Percentiles rank a stretch among this genome's conserved stretches.
phyloP scores from a whole-genome alignment of 345 rosid species.

The Moringa oleifera region DNA sequence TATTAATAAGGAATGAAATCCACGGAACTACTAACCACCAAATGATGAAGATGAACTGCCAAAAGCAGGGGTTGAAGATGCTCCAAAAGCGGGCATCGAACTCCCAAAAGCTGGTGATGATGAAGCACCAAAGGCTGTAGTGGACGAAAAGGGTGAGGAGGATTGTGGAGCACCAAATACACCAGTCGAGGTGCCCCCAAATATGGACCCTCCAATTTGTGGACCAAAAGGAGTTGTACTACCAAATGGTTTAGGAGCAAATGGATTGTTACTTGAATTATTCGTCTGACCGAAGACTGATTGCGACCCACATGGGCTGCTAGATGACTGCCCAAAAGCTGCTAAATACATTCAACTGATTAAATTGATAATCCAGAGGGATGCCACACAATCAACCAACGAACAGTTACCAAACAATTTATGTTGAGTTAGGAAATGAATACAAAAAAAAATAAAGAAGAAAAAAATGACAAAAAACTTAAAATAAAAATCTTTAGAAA shows the following conservation, averaged over 20 bases:
- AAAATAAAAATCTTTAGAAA: not conserved
- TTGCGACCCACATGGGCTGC: slow-evolving; percentile 66
- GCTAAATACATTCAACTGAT: slow-evolving; percentile 18
- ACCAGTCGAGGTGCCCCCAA: slow-evolving; percentile 90
- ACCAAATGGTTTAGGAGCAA: slow-evolving; percentile 70
- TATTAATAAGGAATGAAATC: not conserved
- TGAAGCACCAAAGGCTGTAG: slow-evolving; percentile 66
- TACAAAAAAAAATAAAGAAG: not conserved
- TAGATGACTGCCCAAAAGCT: slow-evolving; percentile 83
- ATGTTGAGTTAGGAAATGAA: not conserved
- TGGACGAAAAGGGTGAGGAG: slow-evolving; percentile 64
- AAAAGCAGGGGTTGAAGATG: slow-evolving; percentile 64
- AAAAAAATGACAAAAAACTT: not conserved
- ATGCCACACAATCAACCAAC: slow-evolving; percentile 9
- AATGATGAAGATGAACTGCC: slow-evolving; percentile 63
- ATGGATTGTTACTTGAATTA: slow-evolving; percentile 53
- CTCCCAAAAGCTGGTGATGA: slow-evolving; percentile 72
- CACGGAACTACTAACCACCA: slow-evolving; percentile 48
- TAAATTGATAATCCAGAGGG: slow-evolving; percentile 2
- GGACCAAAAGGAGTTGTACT: slow-evolving; percentile 65
- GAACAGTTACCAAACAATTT: not conserved
- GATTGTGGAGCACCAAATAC: slow-evolving; percentile 69
- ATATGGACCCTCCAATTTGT: slow-evolving; percentile 67
- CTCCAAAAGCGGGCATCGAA: slow-evolving; percentile 58
- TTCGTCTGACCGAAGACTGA: slow-evolving; percentile 67